Conservation (phyloP, 345 rosid species). For the Punica granatum region DNA sequence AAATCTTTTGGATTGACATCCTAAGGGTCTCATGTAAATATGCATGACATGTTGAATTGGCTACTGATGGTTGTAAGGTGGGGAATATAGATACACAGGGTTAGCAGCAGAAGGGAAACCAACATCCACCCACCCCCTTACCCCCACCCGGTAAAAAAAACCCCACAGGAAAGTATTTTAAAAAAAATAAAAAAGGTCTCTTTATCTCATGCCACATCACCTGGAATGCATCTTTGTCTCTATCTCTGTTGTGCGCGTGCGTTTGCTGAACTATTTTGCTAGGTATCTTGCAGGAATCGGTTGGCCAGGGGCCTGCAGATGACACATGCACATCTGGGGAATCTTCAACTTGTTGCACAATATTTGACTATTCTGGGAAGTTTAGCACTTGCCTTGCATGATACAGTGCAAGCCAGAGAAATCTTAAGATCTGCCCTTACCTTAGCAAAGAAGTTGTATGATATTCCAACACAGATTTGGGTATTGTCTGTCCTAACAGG, state of each 20-base stretch:
- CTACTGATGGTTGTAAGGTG: not conserved
- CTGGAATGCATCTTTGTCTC: not conserved
- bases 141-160: no score
- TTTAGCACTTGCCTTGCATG: slow-evolving; percentile 88
- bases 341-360: slow-evolving; percentile 95
- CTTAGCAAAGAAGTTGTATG: slow-evolving; percentile 78
- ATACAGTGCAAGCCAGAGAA: slow-evolving; percentile 87
- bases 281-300: slow-evolving; percentile 51
- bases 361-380: slow-evolving; percentile 86
- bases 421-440: slow-evolving; percentile 90
- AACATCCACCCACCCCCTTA: no score
- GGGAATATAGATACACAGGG: not conserved
- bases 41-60: not conserved
- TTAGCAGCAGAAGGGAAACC: not conserved
- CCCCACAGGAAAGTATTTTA: no score
- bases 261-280: not conserved
- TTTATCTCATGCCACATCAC: no score
- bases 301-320: slow-evolving; percentile 95
- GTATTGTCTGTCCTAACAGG: slow-evolving; percentile 86
- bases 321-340: slow-evolving; percentile 81
- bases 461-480: slow-evolving; percentile 95
- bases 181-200: no score
- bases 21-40: not conserved
- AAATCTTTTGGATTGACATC: not conserved
- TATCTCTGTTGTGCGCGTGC: not conserved